These are phyloP conservation scores for Mitragyna speciosa DNA, from an alignment of 257 asterid species.

Conservation along the genomic window DNA sequence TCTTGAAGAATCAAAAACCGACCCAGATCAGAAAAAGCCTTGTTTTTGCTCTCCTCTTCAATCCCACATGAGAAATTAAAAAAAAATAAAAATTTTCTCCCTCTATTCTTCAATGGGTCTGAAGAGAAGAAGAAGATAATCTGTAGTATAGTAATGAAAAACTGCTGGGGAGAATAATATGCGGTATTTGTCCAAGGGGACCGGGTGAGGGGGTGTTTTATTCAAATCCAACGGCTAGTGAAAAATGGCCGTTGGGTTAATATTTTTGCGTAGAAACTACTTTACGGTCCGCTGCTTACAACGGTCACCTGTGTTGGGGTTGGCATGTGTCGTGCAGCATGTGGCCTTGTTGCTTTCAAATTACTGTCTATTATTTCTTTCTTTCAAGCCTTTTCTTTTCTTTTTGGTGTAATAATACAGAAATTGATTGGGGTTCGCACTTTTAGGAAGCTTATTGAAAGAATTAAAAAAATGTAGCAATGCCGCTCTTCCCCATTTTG, in stretches of 20 bases:
- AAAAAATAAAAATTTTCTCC: not conserved
- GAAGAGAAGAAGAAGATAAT: not conserved
- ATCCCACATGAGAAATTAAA: conserved; percentile 11
- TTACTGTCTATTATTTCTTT: not conserved
- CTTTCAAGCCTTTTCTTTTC: not conserved
- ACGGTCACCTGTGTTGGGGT: conserved; percentile 60
- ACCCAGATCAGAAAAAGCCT: conserved; percentile 12
- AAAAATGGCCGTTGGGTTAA: conserved; percentile 46
- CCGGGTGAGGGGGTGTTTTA: conserved; percentile 10
- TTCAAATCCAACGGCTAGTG: conserved; percentile 94
- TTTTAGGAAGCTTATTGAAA: conserved; percentile 15
- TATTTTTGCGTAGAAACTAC: conserved; percentile 25
- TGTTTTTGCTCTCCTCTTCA: conserved; percentile 11
- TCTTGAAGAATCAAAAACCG: conserved; percentile 18
- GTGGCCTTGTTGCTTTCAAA: conserved; percentile 63
- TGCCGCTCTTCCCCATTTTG: conserved; percentile 18
- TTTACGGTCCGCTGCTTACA: conserved; percentile 40
- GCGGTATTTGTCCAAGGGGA: conserved; percentile 47
- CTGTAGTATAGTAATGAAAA: not conserved
- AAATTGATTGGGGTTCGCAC: conserved; percentile 20
- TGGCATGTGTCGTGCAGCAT: conserved; percentile 47
- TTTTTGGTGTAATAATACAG: not conserved
- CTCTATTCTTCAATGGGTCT: conserved; percentile 13
- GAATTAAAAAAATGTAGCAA: not conserved
- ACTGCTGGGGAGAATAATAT: conserved; percentile 16